These are phyloP conservation scores for Penicillium hesseltinei DNA, from an alignment of 2,329 filamentous ascomycete genomes.

Conservation along the genomic window DNA sequence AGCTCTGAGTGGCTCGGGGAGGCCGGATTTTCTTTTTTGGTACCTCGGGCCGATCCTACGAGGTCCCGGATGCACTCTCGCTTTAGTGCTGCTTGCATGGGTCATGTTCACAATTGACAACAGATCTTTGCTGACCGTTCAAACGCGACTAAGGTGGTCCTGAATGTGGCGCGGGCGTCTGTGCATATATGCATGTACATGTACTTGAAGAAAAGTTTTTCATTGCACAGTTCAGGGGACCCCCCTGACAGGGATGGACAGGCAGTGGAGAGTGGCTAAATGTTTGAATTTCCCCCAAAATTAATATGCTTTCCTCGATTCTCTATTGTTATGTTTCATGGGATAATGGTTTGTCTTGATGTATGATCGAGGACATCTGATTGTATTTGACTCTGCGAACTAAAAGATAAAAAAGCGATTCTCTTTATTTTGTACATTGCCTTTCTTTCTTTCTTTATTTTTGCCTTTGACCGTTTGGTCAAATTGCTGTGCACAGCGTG, in stretches of 20 bases:
- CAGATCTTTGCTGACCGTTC: constrained; percentile 10
- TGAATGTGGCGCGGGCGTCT: constrained; percentile 17
- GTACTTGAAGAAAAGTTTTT: constrained; percentile 12
- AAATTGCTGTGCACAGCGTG: neutral
- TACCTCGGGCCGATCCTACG: constrained; percentile 15
- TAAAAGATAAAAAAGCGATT: constrained; percentile 1
- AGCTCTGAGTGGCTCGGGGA: constrained; percentile 21
- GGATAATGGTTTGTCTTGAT: constrained; percentile 3
- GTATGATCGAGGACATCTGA: constrained; percentile 9
- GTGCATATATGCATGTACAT: constrained; percentile 19
- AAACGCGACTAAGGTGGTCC: neutral
- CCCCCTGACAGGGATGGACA: constrained; percentile 10
- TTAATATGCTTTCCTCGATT: neutral
- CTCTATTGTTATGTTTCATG: constrained; percentile 4
- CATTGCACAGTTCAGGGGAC: constrained; percentile 9
- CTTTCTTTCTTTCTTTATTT: neutral
- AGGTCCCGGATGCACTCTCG: constrained; percentile 8
- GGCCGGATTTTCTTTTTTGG: constrained; percentile 9
- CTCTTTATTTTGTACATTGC: neutral
- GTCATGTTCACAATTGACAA: constrained; percentile 5
- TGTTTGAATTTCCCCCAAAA: neutral
- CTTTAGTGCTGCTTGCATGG: constrained; percentile 14
- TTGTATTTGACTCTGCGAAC: constrained; percentile 11
- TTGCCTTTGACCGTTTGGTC: neutral
- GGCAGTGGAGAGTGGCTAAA: constrained; percentile 1